Evolutionary conservation across 176 grass and related monocot genomes (phyloP), one percentile per base, ranked within the genome.

Genomic region (Microstegium vimineum): DNA sequence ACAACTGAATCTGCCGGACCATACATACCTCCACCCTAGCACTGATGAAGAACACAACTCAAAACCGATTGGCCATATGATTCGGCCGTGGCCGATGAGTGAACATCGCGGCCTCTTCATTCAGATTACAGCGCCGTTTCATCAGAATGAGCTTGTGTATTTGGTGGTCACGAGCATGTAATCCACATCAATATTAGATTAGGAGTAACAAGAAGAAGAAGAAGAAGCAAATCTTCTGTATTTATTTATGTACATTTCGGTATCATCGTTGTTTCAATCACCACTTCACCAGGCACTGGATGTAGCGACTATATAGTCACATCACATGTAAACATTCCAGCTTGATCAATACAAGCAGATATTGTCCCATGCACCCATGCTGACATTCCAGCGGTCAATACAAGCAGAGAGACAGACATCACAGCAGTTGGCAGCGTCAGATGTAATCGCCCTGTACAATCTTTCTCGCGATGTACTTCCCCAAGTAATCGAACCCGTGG

Each of bases 381-480:
- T 52, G 69, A 43, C 10, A 54, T 68, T 18, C 26, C 4, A 35
- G 13, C 31, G 3, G 34, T 69, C 52, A 23, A 42, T 37, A 37
- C 33, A 34, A 3, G 36, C 36, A 66, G 27, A 71, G 65, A 23
- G 46, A 27, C 28, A 20, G 22, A 62, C 31, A 37, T 4, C 36
- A 37, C 36, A 76, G 8, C 45, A 66, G n/a, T n/a, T 14, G 12
- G 30, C 30, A 43, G 8, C 74, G 35, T 94, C 81, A 97, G 85
- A 94, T 93, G 74, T 94, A 93, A 82, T 94, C 90, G 51, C 86
- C 81, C 77, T 93, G 92, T 20, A 97, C 92, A 87, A 97, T 93
- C 87, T 97, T 97, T 49, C 79, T 85, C 8, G 86, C 77, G 43
- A 97, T 86, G 66, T 92, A 97, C 76, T 93, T 94, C 71, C 92